Evolutionary conservation across 2,329 filamentous ascomycete species (phyloP), one percentile per base, ranked within the genome.

Genomic region (Hysterium pulicare): DNA sequence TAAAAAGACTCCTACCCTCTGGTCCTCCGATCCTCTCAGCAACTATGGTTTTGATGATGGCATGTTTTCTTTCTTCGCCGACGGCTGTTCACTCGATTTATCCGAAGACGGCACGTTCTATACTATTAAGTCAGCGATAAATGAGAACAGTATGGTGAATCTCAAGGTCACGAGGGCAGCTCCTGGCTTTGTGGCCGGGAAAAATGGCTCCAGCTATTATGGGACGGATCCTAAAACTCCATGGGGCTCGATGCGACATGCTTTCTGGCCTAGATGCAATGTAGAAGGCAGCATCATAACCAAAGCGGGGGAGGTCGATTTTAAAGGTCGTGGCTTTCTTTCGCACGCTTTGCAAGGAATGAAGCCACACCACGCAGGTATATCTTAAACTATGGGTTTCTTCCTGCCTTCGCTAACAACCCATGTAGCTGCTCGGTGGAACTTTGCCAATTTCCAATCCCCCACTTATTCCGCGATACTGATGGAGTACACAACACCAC

Each of bases 311-410:
- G 81, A 86, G 28, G 76, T 95, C 48, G 84, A 95, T 65, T 83
- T 95, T 66, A 84, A 81, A 59, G 91, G 91, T 44, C 81, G 76
- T 49, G 90, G 83, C 23, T 74, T 94, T 58, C 91, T 90, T 70
- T 77, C 85, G 53, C 86, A 93, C 67, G 90, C 89, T 31, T 73
- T 97, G 38, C 93, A 97, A 72, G 93, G 90, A 66, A 97, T 97
- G 91, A 98, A 98, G 78, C 93, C 93, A 31, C 93, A 98, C 68
- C 94, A 98, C 66, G 87, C 90, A 46, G 90, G 79, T 82, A 72
- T 57, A 71, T 57, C 37, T 10, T 19, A 40, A 17, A 39, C 38
- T 46, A 40, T 24, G 30, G 34, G 23, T 32, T 4, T 32, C 39
- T 28, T 35, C n/a, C 21, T 16, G 9, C 21, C 33, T 11, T 24